Conservation (phyloP, 139 green algal genomes). For the Coccomyxa sp. region DNA sequence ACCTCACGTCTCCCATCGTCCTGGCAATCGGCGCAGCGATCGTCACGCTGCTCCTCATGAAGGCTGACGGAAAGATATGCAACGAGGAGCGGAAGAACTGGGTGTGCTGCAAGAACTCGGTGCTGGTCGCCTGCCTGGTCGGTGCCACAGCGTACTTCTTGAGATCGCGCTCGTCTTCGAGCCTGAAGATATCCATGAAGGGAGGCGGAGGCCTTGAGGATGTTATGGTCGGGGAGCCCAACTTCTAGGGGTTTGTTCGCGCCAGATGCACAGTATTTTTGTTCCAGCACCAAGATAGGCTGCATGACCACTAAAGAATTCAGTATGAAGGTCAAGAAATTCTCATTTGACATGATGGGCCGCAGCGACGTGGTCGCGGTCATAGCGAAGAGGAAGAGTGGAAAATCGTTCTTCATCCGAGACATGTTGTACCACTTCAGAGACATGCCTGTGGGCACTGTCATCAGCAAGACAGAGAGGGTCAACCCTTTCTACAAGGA, state of each 20-base stretch:
- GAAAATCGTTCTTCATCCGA: not conserved
- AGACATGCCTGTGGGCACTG: not conserved
- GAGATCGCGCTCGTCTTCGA: not conserved
- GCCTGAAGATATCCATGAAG: slow-evolving; percentile 1
- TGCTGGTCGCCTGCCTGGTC: not conserved
- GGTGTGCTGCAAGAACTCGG: not conserved
- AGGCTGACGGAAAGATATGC: not conserved
- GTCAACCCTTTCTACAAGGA: not conserved
- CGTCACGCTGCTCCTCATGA: not conserved
- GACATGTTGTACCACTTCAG: not conserved
- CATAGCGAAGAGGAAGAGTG: not conserved
- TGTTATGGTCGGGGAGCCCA: not conserved
- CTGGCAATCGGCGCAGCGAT: not conserved
- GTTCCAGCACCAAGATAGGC: not conserved
- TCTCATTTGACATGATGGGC: not conserved
- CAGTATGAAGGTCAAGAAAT: not conserved
- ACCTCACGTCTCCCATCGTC: not conserved
- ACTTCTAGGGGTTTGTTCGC: not conserved
- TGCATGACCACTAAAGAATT: not conserved
- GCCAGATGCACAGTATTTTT: not conserved
- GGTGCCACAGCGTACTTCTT: not conserved
- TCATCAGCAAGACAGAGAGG: not conserved
- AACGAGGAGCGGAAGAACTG: not conserved
- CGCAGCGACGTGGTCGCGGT: not conserved
- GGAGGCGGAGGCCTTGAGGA: not conserved